Evolutionary conservation across 2,329 filamentous ascomycete species (phyloP).

Genomic region (Cercospora citrullina): DNA sequence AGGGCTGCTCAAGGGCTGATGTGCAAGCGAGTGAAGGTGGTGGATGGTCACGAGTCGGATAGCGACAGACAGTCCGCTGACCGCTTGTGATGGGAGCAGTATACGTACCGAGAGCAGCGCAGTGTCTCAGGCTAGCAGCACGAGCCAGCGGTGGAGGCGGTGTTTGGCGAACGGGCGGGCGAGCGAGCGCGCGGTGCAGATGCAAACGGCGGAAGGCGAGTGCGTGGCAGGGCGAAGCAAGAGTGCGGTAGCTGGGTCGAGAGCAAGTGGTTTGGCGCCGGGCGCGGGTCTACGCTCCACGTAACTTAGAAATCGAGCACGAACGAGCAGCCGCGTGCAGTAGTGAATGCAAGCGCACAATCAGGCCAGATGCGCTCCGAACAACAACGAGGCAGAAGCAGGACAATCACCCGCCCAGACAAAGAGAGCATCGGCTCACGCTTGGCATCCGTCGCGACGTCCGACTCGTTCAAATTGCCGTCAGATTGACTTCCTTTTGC

Average conservation of each 20-base stretch:
- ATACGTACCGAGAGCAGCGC: constrained; percentile 1
- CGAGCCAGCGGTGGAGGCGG: constrained; percentile 5
- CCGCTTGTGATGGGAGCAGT: background rate
- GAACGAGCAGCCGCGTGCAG: background rate
- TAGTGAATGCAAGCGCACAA: background rate
- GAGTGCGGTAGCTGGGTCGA: background rate
- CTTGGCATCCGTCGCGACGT: background rate
- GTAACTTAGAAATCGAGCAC: background rate
- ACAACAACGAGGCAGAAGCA: background rate
- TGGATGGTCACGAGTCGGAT: background rate
- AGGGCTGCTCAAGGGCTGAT: background rate
- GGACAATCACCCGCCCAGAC: background rate
- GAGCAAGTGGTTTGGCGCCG: background rate
- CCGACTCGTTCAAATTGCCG: background rate
- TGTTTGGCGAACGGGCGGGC: background rate
- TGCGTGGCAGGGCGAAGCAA: background rate
- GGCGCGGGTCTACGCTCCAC: background rate
- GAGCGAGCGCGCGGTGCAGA: background rate
- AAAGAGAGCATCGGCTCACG: background rate
- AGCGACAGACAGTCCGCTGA: constrained; percentile 2
- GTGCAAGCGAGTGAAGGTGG: constrained; percentile 4
- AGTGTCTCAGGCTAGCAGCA: constrained; percentile 2
- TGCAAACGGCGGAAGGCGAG: constrained; percentile 1
- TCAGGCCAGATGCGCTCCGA: background rate
- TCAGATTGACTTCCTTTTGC: background rate